These are phyloP conservation scores for Hyaloraphidium curvatum DNA, from an alignment of 192 early-diverging fungal genomes.

Conservation along the genomic window DNA sequence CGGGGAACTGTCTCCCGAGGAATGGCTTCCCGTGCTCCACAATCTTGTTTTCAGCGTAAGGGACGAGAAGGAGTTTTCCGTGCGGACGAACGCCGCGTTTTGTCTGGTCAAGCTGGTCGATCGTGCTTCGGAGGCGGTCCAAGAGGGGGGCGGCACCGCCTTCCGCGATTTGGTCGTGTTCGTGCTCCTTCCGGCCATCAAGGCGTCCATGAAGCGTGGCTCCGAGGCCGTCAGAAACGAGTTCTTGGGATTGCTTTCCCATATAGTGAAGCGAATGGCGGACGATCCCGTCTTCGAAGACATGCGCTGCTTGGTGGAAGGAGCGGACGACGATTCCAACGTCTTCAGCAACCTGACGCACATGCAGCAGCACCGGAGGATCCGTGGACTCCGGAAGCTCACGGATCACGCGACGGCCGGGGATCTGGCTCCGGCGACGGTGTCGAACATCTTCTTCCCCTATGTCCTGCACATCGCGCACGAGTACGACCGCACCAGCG, in stretches of 20 bases:
- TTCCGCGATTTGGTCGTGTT: slow-evolving; percentile 30
- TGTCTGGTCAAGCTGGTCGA: slow-evolving; percentile 54
- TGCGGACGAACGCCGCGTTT: slow-evolving; percentile 60
- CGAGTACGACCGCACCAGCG: slow-evolving; percentile 38
- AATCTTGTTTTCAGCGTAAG: slow-evolving; percentile 68
- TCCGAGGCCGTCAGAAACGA: slow-evolving; percentile 43
- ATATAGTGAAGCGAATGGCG: slow-evolving; percentile 38
- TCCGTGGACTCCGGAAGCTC: slow-evolving; percentile 61
- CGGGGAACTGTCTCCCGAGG: slow-evolving; percentile 31
- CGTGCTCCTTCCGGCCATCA: slow-evolving; percentile 50
- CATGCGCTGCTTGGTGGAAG: slow-evolving; percentile 38
- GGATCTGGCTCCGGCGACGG: slow-evolving; percentile 21
- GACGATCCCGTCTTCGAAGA: slow-evolving; percentile 28
- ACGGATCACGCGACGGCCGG: slow-evolving; percentile 19
- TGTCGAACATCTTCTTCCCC: slow-evolving; percentile 62
- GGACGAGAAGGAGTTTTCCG: slow-evolving; percentile 69
- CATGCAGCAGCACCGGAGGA: slow-evolving; percentile 83
- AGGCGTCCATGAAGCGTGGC: slow-evolving; percentile 34
- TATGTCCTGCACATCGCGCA: slow-evolving; percentile 75
- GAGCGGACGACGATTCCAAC: slow-evolving; percentile 77
- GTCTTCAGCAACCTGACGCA: slow-evolving; percentile 94
- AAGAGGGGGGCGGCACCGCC: slow-evolving; percentile 8
- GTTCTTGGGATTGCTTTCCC: slow-evolving; percentile 41
- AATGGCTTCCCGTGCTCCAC: slow-evolving; percentile 81
- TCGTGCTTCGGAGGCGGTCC: slow-evolving; percentile 14